Percentiles rank a stretch among this genome's conserved stretches.
These are phyloP conservation scores for Phoenix roebelenii DNA, from an alignment of 176 grass and related monocot genomes.

Conservation along the genomic window DNA sequence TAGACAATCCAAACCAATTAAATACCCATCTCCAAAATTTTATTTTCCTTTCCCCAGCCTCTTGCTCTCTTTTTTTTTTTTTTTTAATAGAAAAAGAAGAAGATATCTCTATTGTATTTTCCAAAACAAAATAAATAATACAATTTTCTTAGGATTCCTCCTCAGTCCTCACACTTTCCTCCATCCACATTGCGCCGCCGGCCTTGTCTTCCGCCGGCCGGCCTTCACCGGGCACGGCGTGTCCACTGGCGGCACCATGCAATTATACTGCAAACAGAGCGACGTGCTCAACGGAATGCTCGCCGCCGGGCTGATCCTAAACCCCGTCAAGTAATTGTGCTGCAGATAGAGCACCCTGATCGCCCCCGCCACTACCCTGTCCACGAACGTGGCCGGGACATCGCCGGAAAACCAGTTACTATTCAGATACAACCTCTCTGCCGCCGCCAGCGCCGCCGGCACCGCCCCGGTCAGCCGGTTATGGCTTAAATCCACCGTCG, in stretches of 20 bases:
- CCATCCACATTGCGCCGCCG: conserved; percentile 46
- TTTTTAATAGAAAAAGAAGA: too few relatives aligned
- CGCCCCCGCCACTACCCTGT: conserved; percentile 34
- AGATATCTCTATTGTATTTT: too few relatives aligned
- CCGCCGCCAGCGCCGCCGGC: conserved; percentile 47
- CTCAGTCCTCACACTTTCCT: conserved; percentile 13
- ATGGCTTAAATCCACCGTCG: conserved; percentile 71
- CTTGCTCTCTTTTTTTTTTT: too few relatives aligned
- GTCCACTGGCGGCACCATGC: conserved; percentile 41
- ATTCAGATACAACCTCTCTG: conserved; percentile 47
- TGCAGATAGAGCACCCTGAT: conserved; percentile 81
- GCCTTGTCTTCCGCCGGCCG: conserved; percentile 41
- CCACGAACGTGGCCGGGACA: conserved; percentile 36
- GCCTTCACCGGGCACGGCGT: conserved; percentile 52
- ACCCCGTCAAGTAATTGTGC: conserved; percentile 64
- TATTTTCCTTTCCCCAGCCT: too few relatives aligned
- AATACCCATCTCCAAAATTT: too few relatives aligned
- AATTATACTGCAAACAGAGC: conserved; percentile 65
- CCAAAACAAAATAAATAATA: too few relatives aligned
- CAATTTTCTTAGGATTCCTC: background rate
- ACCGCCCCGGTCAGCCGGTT: conserved; percentile 51
- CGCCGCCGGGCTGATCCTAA: conserved; percentile 16
- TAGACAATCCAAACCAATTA: too few relatives aligned
- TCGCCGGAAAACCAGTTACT: conserved; percentile 48
- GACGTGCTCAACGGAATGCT: conserved; percentile 34